Evolutionary conservation across 345 rosid genomes (phyloP).

Genomic region (Cardiospermum halicacabum): DNA sequence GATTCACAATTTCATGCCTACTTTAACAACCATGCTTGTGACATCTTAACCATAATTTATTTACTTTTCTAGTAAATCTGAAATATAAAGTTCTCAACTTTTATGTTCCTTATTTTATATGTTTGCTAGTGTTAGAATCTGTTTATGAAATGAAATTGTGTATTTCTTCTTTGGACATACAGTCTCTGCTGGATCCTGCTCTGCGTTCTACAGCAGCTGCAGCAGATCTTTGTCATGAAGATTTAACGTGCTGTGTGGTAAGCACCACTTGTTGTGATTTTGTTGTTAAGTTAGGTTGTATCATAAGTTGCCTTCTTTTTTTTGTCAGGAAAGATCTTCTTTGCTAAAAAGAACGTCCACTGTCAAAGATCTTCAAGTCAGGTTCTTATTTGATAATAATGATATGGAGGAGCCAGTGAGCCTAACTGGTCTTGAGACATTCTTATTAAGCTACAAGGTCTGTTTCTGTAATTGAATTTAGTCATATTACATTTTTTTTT

Average conservation of each 20-base stretch:
- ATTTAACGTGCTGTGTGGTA: slow-evolving; percentile 93
- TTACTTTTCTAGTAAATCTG: slow-evolving; percentile 7
- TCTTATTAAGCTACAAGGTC: slow-evolving; percentile 96
- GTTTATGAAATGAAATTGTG: background rate
- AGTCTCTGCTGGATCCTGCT: slow-evolving; percentile 98
- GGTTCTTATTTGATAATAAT: slow-evolving; percentile 35
- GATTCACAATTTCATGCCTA: no score
- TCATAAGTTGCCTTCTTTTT: slow-evolving; percentile 19
- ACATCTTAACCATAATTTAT: slow-evolving; percentile 12
- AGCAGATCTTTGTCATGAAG: slow-evolving; percentile 94
- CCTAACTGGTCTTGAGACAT: slow-evolving; percentile 94
- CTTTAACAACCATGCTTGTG: no score
- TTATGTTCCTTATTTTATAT: background rate
- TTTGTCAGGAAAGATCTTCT: slow-evolving; percentile 75
- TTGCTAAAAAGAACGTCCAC: slow-evolving; percentile 70
- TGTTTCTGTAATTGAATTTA: slow-evolving; percentile 4
- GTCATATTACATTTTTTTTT: no score
- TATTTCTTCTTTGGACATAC: slow-evolving; percentile 5
- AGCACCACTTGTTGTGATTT: slow-evolving; percentile 21
- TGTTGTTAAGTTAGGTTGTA: background rate
- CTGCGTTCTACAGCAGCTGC: slow-evolving; percentile 92
- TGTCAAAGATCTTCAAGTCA: slow-evolving; percentile 44
- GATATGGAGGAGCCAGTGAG: slow-evolving; percentile 61
- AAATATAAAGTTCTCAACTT: slow-evolving; percentile 7
- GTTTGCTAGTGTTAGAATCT: background rate